Evolutionary conservation across 257 asterid species (phyloP), one percentile per base, ranked within the genome.

Genomic region (Craterostigma plantagineum): DNA sequence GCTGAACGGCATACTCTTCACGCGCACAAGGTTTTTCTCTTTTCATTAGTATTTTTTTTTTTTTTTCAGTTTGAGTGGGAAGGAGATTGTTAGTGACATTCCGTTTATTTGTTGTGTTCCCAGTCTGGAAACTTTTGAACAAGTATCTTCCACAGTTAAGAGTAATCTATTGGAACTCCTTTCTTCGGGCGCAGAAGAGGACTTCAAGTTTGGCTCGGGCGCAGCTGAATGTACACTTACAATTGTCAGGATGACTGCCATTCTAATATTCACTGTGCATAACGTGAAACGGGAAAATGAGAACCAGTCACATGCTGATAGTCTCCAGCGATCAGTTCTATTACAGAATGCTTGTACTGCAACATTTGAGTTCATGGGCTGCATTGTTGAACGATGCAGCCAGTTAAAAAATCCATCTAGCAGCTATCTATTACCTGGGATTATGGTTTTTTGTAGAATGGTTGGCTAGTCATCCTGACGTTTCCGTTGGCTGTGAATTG

Each of bases 391-490:
- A 51, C 70, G 95, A 12, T 74, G 95, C 49, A 56, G 58, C 70
- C 90, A 76, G 64, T 63, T 82, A 65, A 70, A 49, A 38, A 90
- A 87, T 56, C 93, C 92, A 45, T 60, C 90, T 8, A 48, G 65
- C 12, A 87, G 95, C 72, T 79, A 55, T 61, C 64, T 82, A 36
- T 63, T 87, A 57, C 95, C 98, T 42, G 98, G 95, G 36, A 62
- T 87, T 59, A 63, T 82, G 90, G 69, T 87, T 60, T 82, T n/a
- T 87, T 44, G 75, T 87, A 3, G 98, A 87, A 50, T 87, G 98
- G 98, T 55, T 87, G 63, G 98, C 93, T 35, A 73, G 77, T 65
- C 71, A 56, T 56, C 78, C 67, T 43, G 91, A 87, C 76, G 63
- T 79, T 54, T 92, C 83, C 9, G 64, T 68, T 12, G 83, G 81